phyloP scores from a whole-genome alignment of 257 asterid genomes.

The Solanum infundibuliforme region DNA sequence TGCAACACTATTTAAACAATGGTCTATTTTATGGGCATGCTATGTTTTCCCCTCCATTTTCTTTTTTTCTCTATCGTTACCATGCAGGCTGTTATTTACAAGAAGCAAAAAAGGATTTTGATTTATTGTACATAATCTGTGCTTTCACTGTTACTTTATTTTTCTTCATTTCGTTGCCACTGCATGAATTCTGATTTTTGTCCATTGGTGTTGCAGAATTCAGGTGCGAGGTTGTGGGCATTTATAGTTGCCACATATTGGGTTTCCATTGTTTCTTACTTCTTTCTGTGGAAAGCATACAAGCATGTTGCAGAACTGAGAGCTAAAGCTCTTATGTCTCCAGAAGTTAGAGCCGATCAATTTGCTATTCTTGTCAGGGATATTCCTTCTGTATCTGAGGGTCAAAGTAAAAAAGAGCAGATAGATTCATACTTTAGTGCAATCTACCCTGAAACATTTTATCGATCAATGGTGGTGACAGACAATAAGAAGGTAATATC shows the following conservation, averaged over 20 bases:
- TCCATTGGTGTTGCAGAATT: conserved; percentile 28
- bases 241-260: conserved; percentile 46
- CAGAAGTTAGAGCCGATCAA: conserved; percentile 60
- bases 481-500: conserved; percentile 47
- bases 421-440: conserved; percentile 65
- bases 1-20: background rate
- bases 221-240: conserved; percentile 66
- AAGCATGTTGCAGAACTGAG: conserved; percentile 51
- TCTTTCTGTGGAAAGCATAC: conserved; percentile 78
- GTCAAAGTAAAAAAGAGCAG: conserved; percentile 73
- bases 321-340: conserved; percentile 71
- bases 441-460: conserved; percentile 77
- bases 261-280: conserved; percentile 58
- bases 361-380: conserved; percentile 78
- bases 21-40: background rate
- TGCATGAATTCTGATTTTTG: background rate
- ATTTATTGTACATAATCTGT: background rate
- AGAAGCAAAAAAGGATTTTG: background rate
- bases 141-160: background rate
- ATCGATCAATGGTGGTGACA: conserved; percentile 72
- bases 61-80: background rate
- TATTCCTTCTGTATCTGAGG: conserved; percentile 41
- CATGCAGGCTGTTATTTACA: background rate
- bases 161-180: background rate
- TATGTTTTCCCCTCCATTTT: background rate